Evolutionary conservation across 768 basidiomycete species (phyloP).

Genomic region (Dacryopinax spathularia): DNA sequence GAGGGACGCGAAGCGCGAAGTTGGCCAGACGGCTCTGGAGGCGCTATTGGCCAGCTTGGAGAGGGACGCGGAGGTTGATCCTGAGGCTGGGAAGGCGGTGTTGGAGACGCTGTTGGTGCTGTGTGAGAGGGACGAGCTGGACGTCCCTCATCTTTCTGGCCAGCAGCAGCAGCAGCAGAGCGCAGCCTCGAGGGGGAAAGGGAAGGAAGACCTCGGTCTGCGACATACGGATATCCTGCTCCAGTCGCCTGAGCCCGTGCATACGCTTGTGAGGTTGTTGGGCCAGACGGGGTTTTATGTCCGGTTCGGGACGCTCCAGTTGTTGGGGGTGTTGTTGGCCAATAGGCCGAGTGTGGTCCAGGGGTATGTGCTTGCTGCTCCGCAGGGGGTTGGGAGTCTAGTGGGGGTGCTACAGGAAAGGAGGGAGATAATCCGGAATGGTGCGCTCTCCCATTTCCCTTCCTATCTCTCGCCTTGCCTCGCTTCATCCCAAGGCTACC

Average conservation of each 20-base stretch:
- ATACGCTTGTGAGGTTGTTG: constrained; percentile 64
- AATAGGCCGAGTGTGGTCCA: constrained; percentile 74
- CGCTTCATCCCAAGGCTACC: background rate
- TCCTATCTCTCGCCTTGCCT: constrained; percentile 12
- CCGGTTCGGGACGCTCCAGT: constrained; percentile 71
- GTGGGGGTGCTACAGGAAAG: constrained; percentile 69
- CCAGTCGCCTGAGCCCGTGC: constrained; percentile 45
- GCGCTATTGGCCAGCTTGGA: constrained; percentile 69
- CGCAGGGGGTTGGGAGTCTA: constrained; percentile 59
- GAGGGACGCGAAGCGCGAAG: constrained; percentile 80
- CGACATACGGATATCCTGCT: constrained; percentile 73
- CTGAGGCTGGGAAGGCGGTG: constrained; percentile 82
- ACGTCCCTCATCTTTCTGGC: constrained; percentile 15
- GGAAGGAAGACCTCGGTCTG: constrained; percentile 58
- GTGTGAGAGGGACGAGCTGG: constrained; percentile 52
- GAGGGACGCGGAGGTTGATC: constrained; percentile 80
- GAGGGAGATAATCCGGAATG: constrained; percentile 77
- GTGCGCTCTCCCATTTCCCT: constrained; percentile 30
- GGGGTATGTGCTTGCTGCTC: constrained; percentile 76
- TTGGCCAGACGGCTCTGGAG: constrained; percentile 61
- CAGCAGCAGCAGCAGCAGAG: constrained; percentile 25
- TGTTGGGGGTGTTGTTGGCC: constrained; percentile 62
- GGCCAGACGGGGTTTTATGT: constrained; percentile 64
- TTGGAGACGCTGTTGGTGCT: constrained; percentile 77
- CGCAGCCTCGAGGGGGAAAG: constrained; percentile 13